A percentile compares a stretch with the other conserved stretches of the same genome.
Evolutionary conservation across 2,329 filamentous ascomycete species (phyloP).

Genomic region (Aspergillus neotritici): DNA sequence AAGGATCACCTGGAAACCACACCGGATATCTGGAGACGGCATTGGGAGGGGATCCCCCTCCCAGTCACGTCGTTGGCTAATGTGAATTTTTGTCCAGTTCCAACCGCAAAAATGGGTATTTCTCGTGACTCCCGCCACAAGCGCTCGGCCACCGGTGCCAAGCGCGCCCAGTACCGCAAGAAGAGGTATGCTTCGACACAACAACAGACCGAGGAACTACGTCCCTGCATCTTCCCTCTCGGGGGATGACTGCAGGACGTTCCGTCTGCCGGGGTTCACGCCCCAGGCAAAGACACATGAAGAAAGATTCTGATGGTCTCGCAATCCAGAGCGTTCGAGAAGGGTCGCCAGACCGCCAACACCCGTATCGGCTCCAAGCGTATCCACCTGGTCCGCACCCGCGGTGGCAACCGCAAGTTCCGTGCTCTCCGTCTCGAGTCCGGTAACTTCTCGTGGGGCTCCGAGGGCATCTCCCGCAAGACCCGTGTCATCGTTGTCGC

Average conservation of each 20-base stretch:
- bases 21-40: no score
- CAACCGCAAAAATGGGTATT: constrained; percentile 93
- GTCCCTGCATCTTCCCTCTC: not conserved
- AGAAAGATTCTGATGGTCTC: constrained; percentile 54
- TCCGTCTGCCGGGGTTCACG: not conserved
- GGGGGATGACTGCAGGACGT: no score
- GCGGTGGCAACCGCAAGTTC: constrained; percentile 99
- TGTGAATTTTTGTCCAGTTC: constrained; percentile 28
- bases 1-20: no score
- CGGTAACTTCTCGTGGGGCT: constrained; percentile 99
- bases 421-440: constrained; percentile 96
- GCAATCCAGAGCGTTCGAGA: constrained; percentile 97
- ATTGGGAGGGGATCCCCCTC: not conserved
- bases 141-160: constrained; percentile 97
- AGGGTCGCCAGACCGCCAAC: constrained; percentile 98
- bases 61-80: constrained; percentile 5
- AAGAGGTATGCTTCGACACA: constrained; percentile 52
- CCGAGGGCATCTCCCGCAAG: constrained; percentile 97
- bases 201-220: not conserved
- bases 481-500: constrained; percentile 96
- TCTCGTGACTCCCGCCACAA: constrained; percentile 99
- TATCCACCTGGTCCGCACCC: constrained; percentile 93
- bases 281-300: not conserved
- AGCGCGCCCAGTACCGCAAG: constrained; percentile 82
- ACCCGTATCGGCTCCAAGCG: constrained; percentile 98